These are phyloP conservation scores for Curvularia sp. DNA, from an alignment of 2,329 filamentous ascomycete genomes.

Conservation along the genomic window DNA sequence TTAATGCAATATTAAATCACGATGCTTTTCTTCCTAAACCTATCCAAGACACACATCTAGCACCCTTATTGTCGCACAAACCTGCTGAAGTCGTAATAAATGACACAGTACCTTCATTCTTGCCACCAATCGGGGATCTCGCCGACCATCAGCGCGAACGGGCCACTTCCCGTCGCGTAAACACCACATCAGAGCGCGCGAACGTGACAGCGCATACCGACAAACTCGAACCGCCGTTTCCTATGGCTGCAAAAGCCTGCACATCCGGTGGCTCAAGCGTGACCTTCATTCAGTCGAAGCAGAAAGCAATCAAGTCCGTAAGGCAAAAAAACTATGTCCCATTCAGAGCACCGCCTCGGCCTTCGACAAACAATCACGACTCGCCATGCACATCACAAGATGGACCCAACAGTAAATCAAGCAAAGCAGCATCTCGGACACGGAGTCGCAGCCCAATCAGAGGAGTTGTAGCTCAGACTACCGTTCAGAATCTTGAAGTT, in stretches of 20 bases:
- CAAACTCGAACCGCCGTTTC: background rate
- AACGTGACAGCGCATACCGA: background rate
- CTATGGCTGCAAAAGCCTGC: background rate
- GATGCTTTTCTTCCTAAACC: background rate
- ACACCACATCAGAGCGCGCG: conserved; percentile 12
- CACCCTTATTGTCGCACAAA: background rate
- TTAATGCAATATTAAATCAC: background rate
- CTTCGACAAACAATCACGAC: background rate
- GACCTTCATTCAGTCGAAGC: background rate
- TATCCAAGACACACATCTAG: background rate
- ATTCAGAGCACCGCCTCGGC: conserved; percentile 3
- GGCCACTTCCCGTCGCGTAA: conserved; percentile 16
- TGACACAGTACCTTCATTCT: conserved; percentile 1
- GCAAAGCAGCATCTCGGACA: background rate
- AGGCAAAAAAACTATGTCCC: conserved; percentile 3
- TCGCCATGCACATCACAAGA: background rate
- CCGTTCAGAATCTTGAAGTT: background rate
- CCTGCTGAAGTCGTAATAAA: background rate
- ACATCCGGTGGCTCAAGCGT: background rate
- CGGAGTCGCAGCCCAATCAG: background rate
- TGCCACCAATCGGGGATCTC: conserved; percentile 15
- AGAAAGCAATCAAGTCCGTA: conserved; percentile 17
- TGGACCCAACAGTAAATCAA: background rate
- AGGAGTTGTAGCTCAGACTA: background rate
- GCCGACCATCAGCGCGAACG: conserved; percentile 19